Conservation (phyloP, 2,329 filamentous ascomycete genomes). For the Rhinocladiella mackenziei region DNA sequence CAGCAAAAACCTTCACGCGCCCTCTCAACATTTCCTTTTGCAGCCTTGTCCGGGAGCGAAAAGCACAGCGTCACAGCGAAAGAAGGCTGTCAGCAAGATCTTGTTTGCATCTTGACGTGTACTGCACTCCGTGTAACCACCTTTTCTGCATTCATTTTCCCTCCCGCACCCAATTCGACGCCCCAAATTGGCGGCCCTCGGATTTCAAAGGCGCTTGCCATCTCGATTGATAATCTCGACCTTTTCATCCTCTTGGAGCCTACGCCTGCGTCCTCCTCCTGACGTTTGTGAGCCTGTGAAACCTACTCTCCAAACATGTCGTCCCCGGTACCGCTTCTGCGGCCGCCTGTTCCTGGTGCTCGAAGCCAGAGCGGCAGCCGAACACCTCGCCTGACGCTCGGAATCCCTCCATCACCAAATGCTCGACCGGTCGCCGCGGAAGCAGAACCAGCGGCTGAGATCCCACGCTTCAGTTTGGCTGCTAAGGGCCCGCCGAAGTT, state of each 20-base stretch:
- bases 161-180: conserved; percentile 4
- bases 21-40: neutral
- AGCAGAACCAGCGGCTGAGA: conserved; percentile 38
- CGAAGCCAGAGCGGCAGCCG: conserved; percentile 59
- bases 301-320: conserved; percentile 54
- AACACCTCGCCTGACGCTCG: conserved; percentile 75
- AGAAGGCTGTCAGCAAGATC: conserved; percentile 6
- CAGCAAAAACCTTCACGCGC: conserved; percentile 5
- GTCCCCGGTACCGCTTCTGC: conserved; percentile 73
- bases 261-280: neutral
- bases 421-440: conserved; percentile 67
- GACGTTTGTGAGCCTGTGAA: neutral
- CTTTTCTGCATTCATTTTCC: no score
- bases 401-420: conserved; percentile 83
- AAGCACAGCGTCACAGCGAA: neutral
- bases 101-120: conserved; percentile 4
- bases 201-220: conserved; percentile 4
- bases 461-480: conserved; percentile 36
- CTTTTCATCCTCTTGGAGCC: neutral
- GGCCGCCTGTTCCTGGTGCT: conserved; percentile 72
- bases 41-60: neutral
- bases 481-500: conserved; percentile 62
- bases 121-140: conserved; percentile 15
- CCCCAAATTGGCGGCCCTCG: neutral
- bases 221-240: neutral